Percentiles rank a stretch among this genome's conserved stretches.
Conservation (phyloP, 306 rosid genomes). For the Malus orientalis region DNA sequence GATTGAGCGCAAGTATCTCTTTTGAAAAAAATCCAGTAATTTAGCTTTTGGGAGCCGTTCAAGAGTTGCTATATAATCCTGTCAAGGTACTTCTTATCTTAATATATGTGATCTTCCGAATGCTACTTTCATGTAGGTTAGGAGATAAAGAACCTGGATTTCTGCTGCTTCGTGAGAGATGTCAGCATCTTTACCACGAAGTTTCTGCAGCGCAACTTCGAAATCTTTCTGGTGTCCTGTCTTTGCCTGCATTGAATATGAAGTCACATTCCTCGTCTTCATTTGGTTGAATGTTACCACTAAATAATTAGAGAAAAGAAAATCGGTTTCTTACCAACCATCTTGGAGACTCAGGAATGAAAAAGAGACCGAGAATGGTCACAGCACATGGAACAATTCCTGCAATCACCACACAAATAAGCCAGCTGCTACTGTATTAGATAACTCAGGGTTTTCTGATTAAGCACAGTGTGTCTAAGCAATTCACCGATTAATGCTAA, state of each 20-base stretch:
- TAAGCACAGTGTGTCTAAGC: conserved; percentile 5
- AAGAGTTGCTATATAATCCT: conserved; percentile 70
- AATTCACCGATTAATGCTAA: conserved; percentile 58
- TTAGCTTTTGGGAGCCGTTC: conserved; percentile 68
- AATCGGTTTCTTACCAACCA: conserved; percentile 60
- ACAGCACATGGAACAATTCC: conserved; percentile 67
- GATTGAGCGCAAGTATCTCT: conserved; percentile 64
- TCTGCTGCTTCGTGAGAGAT: conserved; percentile 68
- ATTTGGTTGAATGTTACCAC: background rate
- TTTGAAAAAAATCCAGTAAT: conserved; percentile 66
- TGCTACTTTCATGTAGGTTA: background rate
- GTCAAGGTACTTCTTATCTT: conserved; percentile 17
- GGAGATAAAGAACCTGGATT: conserved; percentile 57
- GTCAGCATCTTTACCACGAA: conserved; percentile 71
- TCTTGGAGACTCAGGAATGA: conserved; percentile 96
- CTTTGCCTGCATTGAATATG: conserved; percentile 52
- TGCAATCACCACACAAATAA: conserved; percentile 34
- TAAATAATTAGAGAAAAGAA: background rate
- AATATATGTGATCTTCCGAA: conserved; percentile 1
- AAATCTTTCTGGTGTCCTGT: conserved; percentile 49
- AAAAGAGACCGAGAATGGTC: conserved; percentile 62
- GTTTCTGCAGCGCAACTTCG: conserved; percentile 48
- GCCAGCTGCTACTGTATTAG: background rate
- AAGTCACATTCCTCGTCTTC: background rate
- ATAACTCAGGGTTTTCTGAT: background rate